phyloP scores from a whole-genome alignment of 2,329 filamentous ascomycete genomes.

The Capronia epimyces region DNA sequence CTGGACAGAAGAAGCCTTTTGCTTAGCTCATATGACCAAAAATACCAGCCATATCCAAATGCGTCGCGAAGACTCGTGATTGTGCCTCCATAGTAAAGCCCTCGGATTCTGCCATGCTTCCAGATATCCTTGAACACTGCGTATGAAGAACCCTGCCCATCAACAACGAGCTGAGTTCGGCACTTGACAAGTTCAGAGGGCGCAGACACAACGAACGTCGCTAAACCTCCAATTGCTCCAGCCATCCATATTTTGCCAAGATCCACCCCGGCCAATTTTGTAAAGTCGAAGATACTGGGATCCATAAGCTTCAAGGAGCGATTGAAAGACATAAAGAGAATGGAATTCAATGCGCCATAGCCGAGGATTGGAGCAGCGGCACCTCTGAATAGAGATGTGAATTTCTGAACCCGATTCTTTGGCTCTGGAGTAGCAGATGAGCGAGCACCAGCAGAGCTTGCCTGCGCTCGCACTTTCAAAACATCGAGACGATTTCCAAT shows the following conservation, averaged over 20 bases:
- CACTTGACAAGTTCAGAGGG: constrained; percentile 92
- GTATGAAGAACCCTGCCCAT: constrained; percentile 53
- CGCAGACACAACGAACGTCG: constrained; percentile 78
- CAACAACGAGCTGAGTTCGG: constrained; percentile 63
- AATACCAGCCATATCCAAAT: constrained; percentile 96
- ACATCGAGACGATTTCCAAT: constrained; percentile 83
- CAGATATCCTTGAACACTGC: constrained; percentile 59
- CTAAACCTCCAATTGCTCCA: constrained; percentile 74
- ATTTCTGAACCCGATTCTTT: constrained; percentile 9
- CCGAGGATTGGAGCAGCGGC: constrained; percentile 79
- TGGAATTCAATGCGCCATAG: constrained; percentile 84
- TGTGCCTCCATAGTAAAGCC: constrained; percentile 73
- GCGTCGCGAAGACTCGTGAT: constrained; percentile 80
- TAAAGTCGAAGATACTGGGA: constrained; percentile 40
- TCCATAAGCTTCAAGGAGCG: constrained; percentile 63
- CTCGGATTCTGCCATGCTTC: constrained; percentile 55
- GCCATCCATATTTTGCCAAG: constrained; percentile 69
- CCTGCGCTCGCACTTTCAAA: constrained; percentile 76
- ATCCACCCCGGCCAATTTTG: constrained; percentile 41
- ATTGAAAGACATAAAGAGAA: constrained; percentile 89
- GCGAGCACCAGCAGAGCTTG: constrained; percentile 37
- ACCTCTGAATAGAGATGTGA: constrained; percentile 45
- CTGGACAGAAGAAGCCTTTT: constrained; percentile 53
- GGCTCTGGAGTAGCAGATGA: background rate
- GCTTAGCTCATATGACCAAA: constrained; percentile 81